phyloP scores from a whole-genome alignment of 2,329 filamentous ascomycete species.

The Botryotinia globosa region DNA sequence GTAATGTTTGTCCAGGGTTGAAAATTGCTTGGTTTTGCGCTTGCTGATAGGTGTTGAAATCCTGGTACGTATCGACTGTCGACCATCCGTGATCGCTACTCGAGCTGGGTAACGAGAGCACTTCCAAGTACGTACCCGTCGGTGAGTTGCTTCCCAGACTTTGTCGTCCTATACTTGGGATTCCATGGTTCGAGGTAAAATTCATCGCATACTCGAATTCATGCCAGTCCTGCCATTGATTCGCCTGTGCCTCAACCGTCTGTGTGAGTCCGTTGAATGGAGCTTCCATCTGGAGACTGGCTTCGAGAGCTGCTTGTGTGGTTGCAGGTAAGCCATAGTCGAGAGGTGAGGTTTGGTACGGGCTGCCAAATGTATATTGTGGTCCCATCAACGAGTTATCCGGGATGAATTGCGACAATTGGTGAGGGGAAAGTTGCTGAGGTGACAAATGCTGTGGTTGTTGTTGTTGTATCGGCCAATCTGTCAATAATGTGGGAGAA shows the following conservation, averaged over 20 bases:
- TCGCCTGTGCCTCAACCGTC: constrained; percentile 55
- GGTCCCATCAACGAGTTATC: constrained; percentile 38
- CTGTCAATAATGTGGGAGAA: constrained; percentile 50
- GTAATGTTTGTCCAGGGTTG: constrained; percentile 87
- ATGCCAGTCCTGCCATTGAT: constrained; percentile 72
- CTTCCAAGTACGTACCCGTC: constrained; percentile 78
- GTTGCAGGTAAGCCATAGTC: constrained; percentile 44
- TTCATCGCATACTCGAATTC: constrained; percentile 72
- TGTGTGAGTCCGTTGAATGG: constrained; percentile 58
- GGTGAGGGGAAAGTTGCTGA: constrained; percentile 35
- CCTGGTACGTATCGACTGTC: constrained; percentile 71
- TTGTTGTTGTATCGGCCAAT: constrained; percentile 54
- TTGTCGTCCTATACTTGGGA: constrained; percentile 46
- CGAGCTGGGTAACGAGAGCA: constrained; percentile 77
- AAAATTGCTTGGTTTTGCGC: constrained; percentile 67
- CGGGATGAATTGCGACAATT: constrained; percentile 38
- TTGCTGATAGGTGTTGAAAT: constrained; percentile 64
- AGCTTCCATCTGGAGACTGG: constrained; percentile 58
- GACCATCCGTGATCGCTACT: constrained; percentile 84
- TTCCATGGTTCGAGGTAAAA: constrained; percentile 46
- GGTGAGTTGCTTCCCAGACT: constrained; percentile 64
- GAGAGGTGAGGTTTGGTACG: constrained; percentile 37
- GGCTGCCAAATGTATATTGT: constrained; percentile 35
- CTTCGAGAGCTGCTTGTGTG: constrained; percentile 59
- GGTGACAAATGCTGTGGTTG: constrained; percentile 37